Evolutionary conservation across 1,284 basidiomycete species (phyloP), one percentile per base, ranked within the genome.

Genomic region (Ceratobasidium sp.): DNA sequence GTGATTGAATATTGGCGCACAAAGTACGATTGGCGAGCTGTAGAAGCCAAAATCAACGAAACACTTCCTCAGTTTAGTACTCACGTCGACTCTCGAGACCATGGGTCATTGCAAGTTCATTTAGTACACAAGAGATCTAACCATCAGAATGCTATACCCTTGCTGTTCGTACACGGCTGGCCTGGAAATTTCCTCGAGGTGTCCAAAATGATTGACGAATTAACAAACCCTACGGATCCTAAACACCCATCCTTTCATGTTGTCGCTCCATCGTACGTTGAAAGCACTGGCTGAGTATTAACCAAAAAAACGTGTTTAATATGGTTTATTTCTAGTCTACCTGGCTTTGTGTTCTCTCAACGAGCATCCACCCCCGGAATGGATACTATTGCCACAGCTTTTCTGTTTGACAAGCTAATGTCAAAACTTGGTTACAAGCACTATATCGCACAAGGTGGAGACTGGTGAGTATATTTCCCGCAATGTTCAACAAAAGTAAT

Each of bases 171-270:
- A 30, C 74, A 75, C 28, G 74, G 74, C 16, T 75, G 74, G 74
- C 74, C 74, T 21, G 74, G 74, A 32, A 75, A 67, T 39, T 75
- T 75, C 34, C 59, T 70, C 2, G 74, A 75, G 69, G 72, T 75
- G 28, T 69, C 70, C 21, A 76, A 76, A 34, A 71, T 76, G 18
- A 69, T 76, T 12, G 73, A 73, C 39, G 74, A 55, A 39, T 60
- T 76, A 9, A 71, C 73, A 21, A 72, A 75, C 43, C 76, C 76
- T 18, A 48, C 72, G 34, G 72, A 76, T 58, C 62, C 73, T 23
- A 75, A 74, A 52, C 69, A 75, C 28, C 76, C 76, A 9, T 72
- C 73, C 2, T 76, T 75, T 57, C 75, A 75, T 58, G 75, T 76
- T 18, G 75, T 76, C 12, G 71, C 76, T 3, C 75, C 76, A 2